A percentile compares a stretch with the other conserved stretches of the same genome.
phyloP scores from a whole-genome alignment of 352 stramenopile species.

The Phytophthora brassicae region DNA sequence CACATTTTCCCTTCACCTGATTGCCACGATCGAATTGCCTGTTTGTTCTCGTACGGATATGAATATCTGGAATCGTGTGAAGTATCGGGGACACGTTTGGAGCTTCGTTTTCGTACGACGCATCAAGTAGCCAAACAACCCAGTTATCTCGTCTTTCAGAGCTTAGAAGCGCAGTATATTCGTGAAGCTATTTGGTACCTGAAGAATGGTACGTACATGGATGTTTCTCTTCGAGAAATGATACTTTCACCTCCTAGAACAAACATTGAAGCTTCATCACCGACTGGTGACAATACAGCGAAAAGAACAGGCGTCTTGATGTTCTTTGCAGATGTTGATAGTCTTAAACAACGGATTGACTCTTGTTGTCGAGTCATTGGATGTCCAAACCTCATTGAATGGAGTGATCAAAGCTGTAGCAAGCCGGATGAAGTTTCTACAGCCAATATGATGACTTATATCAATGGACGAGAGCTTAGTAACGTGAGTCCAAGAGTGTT shows the following conservation, averaged over 20 bases:
- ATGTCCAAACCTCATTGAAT: constrained; percentile 30
- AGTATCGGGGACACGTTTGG: constrained; percentile 38
- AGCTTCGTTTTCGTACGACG: constrained; percentile 56
- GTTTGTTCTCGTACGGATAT: constrained; percentile 69
- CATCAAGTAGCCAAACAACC: constrained; percentile 52
- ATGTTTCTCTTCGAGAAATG: constrained; percentile 37
- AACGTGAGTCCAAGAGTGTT: constrained; percentile 14
- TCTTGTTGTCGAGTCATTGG: constrained; percentile 56
- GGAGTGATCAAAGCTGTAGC: constrained; percentile 13
- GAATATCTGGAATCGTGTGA: constrained; percentile 59
- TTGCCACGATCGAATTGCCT: constrained; percentile 60
- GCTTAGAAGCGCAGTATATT: constrained; percentile 55
- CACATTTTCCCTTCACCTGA: constrained; percentile 60
- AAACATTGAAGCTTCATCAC: background rate
- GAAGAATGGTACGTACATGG: constrained; percentile 46
- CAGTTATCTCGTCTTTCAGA: constrained; percentile 58
- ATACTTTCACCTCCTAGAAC: constrained; percentile 10
- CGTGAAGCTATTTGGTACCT: constrained; percentile 70
- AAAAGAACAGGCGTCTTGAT: constrained; percentile 31
- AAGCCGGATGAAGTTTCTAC: constrained; percentile 21
- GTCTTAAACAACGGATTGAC: constrained; percentile 44
- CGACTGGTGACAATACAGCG: background rate
- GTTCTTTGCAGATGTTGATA: constrained; percentile 43
- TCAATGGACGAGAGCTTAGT: constrained; percentile 16
- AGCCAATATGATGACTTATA: constrained; percentile 27